Evolutionary conservation across 768 basidiomycete species (phyloP).

Genomic region (Calocybe gangraenosa): DNA sequence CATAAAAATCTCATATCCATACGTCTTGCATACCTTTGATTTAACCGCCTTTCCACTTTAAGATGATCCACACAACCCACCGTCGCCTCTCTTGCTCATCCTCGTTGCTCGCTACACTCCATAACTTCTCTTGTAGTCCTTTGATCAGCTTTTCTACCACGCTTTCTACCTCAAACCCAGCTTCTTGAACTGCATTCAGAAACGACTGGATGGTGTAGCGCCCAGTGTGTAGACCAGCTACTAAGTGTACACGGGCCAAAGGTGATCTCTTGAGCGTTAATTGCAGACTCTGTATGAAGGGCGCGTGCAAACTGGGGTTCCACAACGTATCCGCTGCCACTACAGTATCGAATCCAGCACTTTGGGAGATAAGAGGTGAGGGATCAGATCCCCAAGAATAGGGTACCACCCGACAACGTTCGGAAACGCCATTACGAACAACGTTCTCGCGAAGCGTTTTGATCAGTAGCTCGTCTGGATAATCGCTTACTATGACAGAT

Average conservation of each 20-base stretch:
- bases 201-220: constrained; percentile 68
- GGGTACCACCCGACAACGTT: constrained; percentile 48
- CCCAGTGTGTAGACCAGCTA: constrained; percentile 76
- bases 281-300: constrained; percentile 51
- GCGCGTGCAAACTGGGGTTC: constrained; percentile 58
- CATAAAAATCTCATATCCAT: not conserved
- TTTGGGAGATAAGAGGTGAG: constrained; percentile 19
- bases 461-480: constrained; percentile 64
- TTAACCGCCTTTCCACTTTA: constrained; percentile 37
- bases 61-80: constrained; percentile 68
- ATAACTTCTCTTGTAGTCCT: constrained; percentile 35
- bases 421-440: constrained; percentile 40
- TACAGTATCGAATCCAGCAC: constrained; percentile 53
- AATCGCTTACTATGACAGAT: constrained; percentile 59
- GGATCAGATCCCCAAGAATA: constrained; percentile 65
- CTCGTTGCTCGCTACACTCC: constrained; percentile 53
- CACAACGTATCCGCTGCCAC: constrained; percentile 77
- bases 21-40: not conserved
- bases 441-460: constrained; percentile 56
- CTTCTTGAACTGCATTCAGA: constrained; percentile 31
- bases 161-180: constrained; percentile 43
- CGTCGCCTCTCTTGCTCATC: constrained; percentile 64
- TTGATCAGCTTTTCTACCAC: constrained; percentile 45
- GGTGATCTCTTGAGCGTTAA: constrained; percentile 38
- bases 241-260: constrained; percentile 53